Evolutionary conservation across 768 basidiomycete species (phyloP).

Genomic region (Panaeolus papilionaceus): DNA sequence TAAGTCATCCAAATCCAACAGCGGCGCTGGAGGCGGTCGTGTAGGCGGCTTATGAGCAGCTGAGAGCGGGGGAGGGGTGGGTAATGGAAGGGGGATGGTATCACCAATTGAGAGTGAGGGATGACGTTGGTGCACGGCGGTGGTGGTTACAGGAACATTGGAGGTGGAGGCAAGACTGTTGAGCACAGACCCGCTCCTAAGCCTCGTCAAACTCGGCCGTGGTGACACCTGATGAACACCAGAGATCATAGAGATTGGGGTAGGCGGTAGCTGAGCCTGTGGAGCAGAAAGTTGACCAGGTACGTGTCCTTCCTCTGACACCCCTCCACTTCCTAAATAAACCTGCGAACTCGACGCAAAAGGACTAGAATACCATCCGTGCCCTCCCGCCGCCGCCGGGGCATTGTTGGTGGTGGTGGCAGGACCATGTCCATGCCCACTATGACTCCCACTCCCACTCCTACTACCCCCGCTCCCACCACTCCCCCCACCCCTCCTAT

Average conservation of each 20-base stretch:
- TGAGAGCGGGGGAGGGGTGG: neutral
- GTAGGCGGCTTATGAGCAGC: slow-evolving; percentile 7
- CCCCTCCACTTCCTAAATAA: slow-evolving; percentile 30
- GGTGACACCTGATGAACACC: neutral
- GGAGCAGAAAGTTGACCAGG: neutral
- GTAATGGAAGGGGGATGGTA: neutral
- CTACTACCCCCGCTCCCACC: neutral
- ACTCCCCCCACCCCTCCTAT: slow-evolving; percentile 7
- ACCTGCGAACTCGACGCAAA: slow-evolving; percentile 35
- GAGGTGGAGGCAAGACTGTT: neutral
- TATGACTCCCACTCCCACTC: neutral
- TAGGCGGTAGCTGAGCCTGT: neutral
- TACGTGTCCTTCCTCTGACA: neutral
- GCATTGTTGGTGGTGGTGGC: neutral
- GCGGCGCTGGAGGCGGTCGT: slow-evolving; percentile 28
- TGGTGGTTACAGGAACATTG: neutral
- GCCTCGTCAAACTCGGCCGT: neutral
- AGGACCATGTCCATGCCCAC: neutral
- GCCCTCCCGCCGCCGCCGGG: neutral
- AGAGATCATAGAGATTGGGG: neutral
- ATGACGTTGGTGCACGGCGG: neutral
- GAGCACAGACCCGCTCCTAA: neutral
- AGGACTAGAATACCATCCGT: slow-evolving; percentile 20
- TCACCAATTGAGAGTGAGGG: neutral
- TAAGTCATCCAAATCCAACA: slow-evolving; percentile 19